Base-by-base conservation (phyloP, 306 rosid genomes). In the Inga leiocalycina region DNA sequence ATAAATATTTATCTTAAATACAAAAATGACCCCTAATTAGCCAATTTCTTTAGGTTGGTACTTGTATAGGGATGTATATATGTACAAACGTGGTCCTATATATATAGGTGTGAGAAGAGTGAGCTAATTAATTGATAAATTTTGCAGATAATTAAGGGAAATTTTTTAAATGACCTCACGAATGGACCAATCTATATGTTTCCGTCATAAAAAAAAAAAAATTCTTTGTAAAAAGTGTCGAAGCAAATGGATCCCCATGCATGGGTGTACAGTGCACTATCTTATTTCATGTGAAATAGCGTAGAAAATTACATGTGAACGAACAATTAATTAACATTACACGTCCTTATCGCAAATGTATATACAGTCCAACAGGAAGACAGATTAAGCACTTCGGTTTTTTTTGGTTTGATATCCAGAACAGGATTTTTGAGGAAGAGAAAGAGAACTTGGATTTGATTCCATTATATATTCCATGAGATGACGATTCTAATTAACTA, bases 381-480 rank as follows among this genome's bases (percentile, higher is more conserved):
- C 61, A 76, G 76, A 74, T 86, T 75, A 44, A 79, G 79, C 86
- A 57, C 76, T 81, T 43, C 82, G 22, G 30, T 79, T n/a, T 12
- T 8, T 34, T 84, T 34, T 84, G 77, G 82, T 69, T 81, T 75
- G 37, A 35, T 56, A 20, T 49, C 77, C 81, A 79, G 46, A 81
- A 74, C 61, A 73, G 57, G 57, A 7, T 12, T 61, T 68, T 71
- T 39, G 79, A 82, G 83, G 85, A 82, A 85, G 85, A 85, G 79
- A 44, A 81, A 30, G 45, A 59, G 61, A 81, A 88, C 88, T 56
- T 82, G 85, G 39, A 11, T 82, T 65, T 35, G 34, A 76, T 76
- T 71, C 54, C 73, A 39, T 76, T 48, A 16, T 17, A 49, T 5
- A 57, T n/a, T 35, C 45, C 13, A 35, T 17, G 46, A 14, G 39